These are phyloP conservation scores for Phytophthora hybrid DNA, from an alignment of 352 stramenopile species.

Conservation along the genomic window DNA sequence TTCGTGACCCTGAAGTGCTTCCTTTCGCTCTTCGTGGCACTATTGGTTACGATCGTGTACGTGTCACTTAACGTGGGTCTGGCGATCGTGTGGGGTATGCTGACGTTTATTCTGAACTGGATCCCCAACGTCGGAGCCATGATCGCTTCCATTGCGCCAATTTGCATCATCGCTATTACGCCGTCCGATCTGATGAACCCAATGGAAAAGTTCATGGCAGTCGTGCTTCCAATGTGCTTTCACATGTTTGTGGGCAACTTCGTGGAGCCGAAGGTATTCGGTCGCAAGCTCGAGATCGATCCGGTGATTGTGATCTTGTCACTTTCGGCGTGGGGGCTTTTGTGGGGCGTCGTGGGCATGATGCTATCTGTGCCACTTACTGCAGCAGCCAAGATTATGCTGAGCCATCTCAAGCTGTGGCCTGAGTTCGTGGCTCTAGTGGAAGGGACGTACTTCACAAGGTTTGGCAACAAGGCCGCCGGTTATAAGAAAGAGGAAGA, in stretches of 20 bases:
- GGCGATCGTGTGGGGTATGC: conserved; percentile 88
- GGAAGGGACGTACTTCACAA: conserved; percentile 88
- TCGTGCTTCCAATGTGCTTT: conserved; percentile 87
- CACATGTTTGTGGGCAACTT: conserved; percentile 93
- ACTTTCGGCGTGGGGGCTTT: conserved; percentile 86
- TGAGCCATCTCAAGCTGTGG: conserved; percentile 87
- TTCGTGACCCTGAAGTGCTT: conserved; percentile 92
- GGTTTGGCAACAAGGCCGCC: conserved; percentile 69
- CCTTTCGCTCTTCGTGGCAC: conserved; percentile 86
- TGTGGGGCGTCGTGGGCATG: conserved; percentile 91
- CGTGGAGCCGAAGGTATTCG: conserved; percentile 89
- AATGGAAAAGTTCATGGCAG: conserved; percentile 91
- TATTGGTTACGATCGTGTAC: conserved; percentile 91
- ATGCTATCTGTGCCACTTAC: conserved; percentile 91
- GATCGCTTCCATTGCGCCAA: conserved; percentile 84
- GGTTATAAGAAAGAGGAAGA: conserved; percentile 83
- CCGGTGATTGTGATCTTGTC: conserved; percentile 89
- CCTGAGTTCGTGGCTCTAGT: conserved; percentile 88
- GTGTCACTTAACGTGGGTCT: conserved; percentile 90
- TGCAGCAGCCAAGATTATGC: conserved; percentile 88
- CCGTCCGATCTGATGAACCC: conserved; percentile 86
- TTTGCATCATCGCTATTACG: conserved; percentile 91
- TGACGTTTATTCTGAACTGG: conserved; percentile 92
- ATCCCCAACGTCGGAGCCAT: conserved; percentile 91
- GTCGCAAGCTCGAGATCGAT: conserved; percentile 88